These are phyloP conservation scores for Talaromyces sp. DNA, from an alignment of 2,329 filamentous ascomycete genomes.

Conservation along the genomic window DNA sequence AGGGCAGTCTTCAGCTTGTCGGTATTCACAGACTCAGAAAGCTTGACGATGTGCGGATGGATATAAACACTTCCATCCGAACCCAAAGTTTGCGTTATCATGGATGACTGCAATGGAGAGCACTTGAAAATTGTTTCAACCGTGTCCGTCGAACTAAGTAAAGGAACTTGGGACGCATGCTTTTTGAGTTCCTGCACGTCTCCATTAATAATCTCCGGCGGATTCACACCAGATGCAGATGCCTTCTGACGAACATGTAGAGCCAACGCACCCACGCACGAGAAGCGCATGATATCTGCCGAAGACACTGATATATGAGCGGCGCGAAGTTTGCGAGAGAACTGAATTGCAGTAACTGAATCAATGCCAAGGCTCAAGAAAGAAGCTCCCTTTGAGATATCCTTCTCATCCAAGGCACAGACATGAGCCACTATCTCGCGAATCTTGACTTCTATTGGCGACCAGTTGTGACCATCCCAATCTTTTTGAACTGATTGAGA, in stretches of 20 bases:
- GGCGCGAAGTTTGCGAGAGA: conserved; percentile 25
- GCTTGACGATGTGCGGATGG: conserved; percentile 60
- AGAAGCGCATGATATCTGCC: conserved; percentile 29
- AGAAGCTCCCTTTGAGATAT: conserved; percentile 25
- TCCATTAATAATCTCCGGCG: background rate
- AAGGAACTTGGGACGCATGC: conserved; percentile 14
- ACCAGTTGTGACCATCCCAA: conserved; percentile 20
- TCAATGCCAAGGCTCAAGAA: conserved; percentile 29
- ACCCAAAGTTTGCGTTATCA: conserved; percentile 64
- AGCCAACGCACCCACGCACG: conserved; percentile 23
- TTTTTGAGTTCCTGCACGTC: background rate
- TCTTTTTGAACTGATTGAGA: background rate
- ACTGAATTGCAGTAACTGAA: conserved; percentile 28
- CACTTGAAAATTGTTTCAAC: conserved; percentile 43
- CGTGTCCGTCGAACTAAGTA: conserved; percentile 15
- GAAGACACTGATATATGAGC: conserved; percentile 23
- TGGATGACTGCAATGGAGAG: conserved; percentile 76
- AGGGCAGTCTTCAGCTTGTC: conserved; percentile 52
- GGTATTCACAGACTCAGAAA: conserved; percentile 44
- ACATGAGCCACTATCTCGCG: conserved; percentile 19
- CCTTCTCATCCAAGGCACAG: conserved; percentile 16
- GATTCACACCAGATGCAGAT: background rate
- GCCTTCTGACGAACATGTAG: conserved; percentile 13
- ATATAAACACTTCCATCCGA: conserved; percentile 60
- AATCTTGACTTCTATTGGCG: conserved; percentile 18